Conservation (phyloP, 2,329 filamentous ascomycete genomes). For the Colletotrichum tropicicola region DNA sequence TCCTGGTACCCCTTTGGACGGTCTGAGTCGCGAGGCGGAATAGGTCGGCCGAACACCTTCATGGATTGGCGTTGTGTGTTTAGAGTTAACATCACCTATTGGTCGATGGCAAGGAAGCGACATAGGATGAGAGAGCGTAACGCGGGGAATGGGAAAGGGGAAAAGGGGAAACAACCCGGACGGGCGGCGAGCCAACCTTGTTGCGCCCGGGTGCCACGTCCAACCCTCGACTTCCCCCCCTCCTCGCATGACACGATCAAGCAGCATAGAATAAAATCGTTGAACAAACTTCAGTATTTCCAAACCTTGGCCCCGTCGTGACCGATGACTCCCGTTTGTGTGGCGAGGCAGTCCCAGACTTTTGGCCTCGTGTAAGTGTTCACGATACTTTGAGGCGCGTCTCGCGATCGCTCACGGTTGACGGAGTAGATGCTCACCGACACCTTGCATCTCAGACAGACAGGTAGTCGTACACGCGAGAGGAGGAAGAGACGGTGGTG, state of each 20-base stretch:
- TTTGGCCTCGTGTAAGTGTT: neutral
- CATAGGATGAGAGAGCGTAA: neutral
- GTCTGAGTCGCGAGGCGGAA: neutral
- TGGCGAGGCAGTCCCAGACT: neutral
- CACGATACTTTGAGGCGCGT: too few species aligned
- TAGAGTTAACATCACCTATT: constrained; percentile 18
- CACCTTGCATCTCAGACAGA: neutral
- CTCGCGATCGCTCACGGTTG: neutral
- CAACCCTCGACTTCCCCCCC: neutral
- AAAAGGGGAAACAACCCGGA: constrained; percentile 1
- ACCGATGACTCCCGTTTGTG: too few species aligned
- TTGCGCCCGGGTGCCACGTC: neutral
- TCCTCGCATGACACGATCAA: neutral
- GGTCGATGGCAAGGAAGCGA: neutral
- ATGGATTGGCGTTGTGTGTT: constrained; percentile 28
- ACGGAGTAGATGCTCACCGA: neutral
- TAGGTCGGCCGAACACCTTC: constrained; percentile 23
- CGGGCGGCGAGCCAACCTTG: constrained; percentile 1
- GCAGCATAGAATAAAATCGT: neutral
- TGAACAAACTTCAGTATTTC: neutral
- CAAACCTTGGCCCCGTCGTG: neutral
- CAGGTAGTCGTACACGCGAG: neutral
- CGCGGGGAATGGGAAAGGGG: neutral
- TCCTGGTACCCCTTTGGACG: neutral
- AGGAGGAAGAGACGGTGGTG: neutral